A percentile compares a stretch with the other conserved stretches of the same genome.
These are phyloP conservation scores for Skeletonema costatum DNA, from an alignment of 108 stramenopile species.

Conservation along the genomic window DNA sequence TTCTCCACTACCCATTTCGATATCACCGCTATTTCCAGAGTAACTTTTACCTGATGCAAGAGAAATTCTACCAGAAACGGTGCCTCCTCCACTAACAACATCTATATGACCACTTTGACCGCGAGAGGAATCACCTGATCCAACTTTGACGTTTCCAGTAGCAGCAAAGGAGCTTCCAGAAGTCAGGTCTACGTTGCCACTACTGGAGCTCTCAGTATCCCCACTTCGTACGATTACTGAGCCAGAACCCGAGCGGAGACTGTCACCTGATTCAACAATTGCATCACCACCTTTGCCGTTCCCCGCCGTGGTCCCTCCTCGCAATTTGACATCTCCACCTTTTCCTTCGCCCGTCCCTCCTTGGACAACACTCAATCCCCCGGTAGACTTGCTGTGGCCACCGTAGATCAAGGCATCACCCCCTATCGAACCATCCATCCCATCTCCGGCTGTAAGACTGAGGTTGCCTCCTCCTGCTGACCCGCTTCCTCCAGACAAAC, in stretches of 20 bases:
- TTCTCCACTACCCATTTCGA: slow-evolving; percentile 17
- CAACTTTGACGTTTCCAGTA: slow-evolving; percentile 18
- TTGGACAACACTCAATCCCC: slow-evolving; percentile 15
- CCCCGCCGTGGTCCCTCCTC: slow-evolving; percentile 7
- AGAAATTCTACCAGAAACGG: slow-evolving; percentile 7
- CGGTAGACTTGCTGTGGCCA: slow-evolving; percentile 12
- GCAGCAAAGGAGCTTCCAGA: slow-evolving; percentile 1
- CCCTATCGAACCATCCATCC: neutral
- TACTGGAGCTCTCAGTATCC: neutral
- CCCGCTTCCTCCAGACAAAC: slow-evolving; percentile 21
- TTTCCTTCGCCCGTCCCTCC: slow-evolving; percentile 6
- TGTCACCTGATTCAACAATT: neutral
- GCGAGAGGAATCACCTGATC: slow-evolving; percentile 4
- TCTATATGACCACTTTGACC: neutral
- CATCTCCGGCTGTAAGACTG: slow-evolving; percentile 27
- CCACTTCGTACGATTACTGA: slow-evolving; percentile 7
- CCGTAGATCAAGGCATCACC: slow-evolving; percentile 15
- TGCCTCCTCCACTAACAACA: neutral
- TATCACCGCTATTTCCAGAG: slow-evolving; percentile 21
- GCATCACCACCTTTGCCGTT: neutral
- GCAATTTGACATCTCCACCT: slow-evolving; percentile 32
- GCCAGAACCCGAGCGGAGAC: neutral
- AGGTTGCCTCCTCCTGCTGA: slow-evolving; percentile 15
- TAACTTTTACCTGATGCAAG: slow-evolving; percentile 17
- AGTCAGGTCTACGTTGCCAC: slow-evolving; percentile 10